These are phyloP conservation scores for Fusarium multiceps DNA, from an alignment of 2,329 filamentous ascomycete species.

Conservation along the genomic window DNA sequence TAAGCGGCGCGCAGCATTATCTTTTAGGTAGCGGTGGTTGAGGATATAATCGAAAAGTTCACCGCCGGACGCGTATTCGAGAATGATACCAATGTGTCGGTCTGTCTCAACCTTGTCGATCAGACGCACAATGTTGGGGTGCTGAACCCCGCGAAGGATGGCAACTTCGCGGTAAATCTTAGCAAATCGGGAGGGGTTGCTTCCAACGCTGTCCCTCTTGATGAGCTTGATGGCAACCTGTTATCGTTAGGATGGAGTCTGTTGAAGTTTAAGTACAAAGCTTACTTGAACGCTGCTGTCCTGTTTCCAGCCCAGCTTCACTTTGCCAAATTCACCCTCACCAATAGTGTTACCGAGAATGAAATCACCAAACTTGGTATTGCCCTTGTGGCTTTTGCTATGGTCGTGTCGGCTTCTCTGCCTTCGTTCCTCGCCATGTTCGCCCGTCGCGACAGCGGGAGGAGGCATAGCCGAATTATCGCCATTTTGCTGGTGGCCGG, in stretches of 20 bases:
- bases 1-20: slow-evolving; percentile 86
- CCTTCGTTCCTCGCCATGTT: slow-evolving; percentile 60
- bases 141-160: slow-evolving; percentile 86
- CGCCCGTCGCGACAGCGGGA: slow-evolving; percentile 57
- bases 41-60: slow-evolving; percentile 99
- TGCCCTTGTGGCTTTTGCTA: slow-evolving; percentile 67
- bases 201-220: slow-evolving; percentile 87
- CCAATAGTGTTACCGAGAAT: slow-evolving; percentile 95
- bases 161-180: slow-evolving; percentile 98
- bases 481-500: slow-evolving; percentile 36
- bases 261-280: not conserved
- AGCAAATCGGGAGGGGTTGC: slow-evolving; percentile 87
- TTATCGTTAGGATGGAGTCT: slow-evolving; percentile 23
- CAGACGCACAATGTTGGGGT: slow-evolving; percentile 95
- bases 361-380: slow-evolving; percentile 92
- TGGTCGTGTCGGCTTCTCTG: slow-evolving; percentile 71
- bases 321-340: slow-evolving; percentile 98
- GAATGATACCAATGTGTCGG: slow-evolving; percentile 95
- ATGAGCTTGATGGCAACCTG: slow-evolving; percentile 98
- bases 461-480: slow-evolving; percentile 59
- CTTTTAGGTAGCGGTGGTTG: slow-evolving; percentile 95
- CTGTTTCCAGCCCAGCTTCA: slow-evolving; percentile 98
- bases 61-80: slow-evolving; percentile 97
- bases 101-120: slow-evolving; percentile 99
- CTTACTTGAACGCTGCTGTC: slow-evolving; percentile 85